A percentile compares a stretch with the other conserved stretches of the same genome.
Evolutionary conservation across 1,284 basidiomycete species (phyloP).

Genomic region (Taiwanofungus camphoratus): DNA sequence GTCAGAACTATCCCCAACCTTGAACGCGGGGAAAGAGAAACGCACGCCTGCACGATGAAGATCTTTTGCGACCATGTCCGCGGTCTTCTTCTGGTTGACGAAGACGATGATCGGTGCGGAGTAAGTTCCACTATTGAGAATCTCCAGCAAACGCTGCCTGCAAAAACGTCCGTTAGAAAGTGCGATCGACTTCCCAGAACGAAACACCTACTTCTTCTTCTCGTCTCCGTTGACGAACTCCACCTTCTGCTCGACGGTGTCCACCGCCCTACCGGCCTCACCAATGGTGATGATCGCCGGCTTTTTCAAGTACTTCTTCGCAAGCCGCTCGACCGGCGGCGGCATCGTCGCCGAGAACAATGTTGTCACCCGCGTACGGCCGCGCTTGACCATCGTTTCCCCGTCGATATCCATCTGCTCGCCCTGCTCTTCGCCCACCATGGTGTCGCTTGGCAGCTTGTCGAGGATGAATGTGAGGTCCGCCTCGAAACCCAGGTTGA

Average conservation of each 20-base stretch:
- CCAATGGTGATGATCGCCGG: constrained; percentile 97
- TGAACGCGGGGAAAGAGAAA: constrained; percentile 16
- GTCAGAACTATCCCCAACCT: constrained; percentile 12
- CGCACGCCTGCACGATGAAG: constrained; percentile 77
- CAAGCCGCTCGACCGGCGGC: constrained; percentile 88
- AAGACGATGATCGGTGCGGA: constrained; percentile 96
- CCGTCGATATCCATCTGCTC: constrained; percentile 63
- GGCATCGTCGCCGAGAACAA: constrained; percentile 99
- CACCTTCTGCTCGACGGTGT: constrained; percentile 94
- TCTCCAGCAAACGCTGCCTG: constrained; percentile 81
- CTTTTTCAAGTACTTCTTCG: constrained; percentile 88
- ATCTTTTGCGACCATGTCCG: constrained; percentile 93
- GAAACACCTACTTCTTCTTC: constrained; percentile 76
- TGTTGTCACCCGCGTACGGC: constrained; percentile 82
- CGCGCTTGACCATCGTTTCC: constrained; percentile 61
- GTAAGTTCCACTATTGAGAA: constrained; percentile 81
- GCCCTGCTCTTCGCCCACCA: constrained; percentile 76
- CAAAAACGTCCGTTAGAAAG: constrained; percentile 11
- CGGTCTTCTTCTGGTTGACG: constrained; percentile 99
- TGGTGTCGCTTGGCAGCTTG: constrained; percentile 79
- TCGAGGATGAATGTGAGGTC: constrained; percentile 96
- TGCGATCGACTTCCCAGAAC: constrained; percentile 3
- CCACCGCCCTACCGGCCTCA: constrained; percentile 95
- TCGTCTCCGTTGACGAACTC: constrained; percentile 93
- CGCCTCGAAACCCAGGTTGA: constrained; percentile 93